Percentiles rank a stretch among this genome's conserved stretches.
Conservation (phyloP, 2,329 filamentous ascomycete species). For the Tolypocladium ophioglossoides region DNA sequence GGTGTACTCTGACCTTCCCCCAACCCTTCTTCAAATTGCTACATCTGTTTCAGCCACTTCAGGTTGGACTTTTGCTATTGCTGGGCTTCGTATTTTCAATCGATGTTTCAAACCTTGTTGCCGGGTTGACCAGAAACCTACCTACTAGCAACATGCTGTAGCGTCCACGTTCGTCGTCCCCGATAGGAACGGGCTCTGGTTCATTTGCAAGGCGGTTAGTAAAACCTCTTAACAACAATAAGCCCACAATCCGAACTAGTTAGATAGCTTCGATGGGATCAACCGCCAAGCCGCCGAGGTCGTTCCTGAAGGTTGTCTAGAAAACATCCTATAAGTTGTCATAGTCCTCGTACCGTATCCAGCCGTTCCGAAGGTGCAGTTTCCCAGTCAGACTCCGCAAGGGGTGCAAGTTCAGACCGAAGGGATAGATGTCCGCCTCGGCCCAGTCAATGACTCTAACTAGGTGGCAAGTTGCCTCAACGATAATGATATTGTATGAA, state of each 20-base stretch:
- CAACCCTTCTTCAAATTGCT: background rate
- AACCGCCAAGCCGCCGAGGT: constrained; percentile 16
- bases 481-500: constrained; percentile 27
- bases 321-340: constrained; percentile 16
- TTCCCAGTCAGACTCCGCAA: constrained; percentile 20
- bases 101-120: constrained; percentile 17
- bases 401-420: constrained; percentile 26
- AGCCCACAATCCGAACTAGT: constrained; percentile 19
- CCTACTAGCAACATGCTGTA: constrained; percentile 28
- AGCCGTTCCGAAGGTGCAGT: constrained; percentile 23
- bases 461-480: constrained; percentile 23
- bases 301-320: constrained; percentile 18
- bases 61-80: background rate
- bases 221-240: constrained; percentile 24
- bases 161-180: constrained; percentile 23
- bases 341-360: constrained; percentile 22
- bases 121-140: constrained; percentile 22
- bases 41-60: no score
- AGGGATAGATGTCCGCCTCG: constrained; percentile 26
- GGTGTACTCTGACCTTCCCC: background rate
- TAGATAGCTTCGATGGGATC: constrained; percentile 16
- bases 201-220: constrained; percentile 24
- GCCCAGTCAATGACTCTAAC: constrained; percentile 31
- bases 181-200: constrained; percentile 22
- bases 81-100: background rate